These are phyloP conservation scores for Citrullus colocynthis DNA, from an alignment of 306 rosid species.

Conservation along the genomic window DNA sequence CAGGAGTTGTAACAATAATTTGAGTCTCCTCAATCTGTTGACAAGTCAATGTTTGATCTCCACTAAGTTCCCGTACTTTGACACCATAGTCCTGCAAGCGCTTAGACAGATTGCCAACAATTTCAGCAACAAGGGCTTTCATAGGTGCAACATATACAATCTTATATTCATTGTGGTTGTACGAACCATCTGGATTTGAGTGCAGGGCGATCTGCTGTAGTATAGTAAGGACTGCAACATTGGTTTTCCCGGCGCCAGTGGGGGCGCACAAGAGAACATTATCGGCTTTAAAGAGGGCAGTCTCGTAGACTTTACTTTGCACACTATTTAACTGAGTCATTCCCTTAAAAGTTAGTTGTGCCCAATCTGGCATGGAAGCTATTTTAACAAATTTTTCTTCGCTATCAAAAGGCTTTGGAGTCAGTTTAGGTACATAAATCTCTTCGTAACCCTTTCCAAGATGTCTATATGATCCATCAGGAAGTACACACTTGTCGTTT, in stretches of 20 bases:
- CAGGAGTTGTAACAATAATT: constrained; percentile 92
- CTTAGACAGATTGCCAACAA: constrained; percentile 82
- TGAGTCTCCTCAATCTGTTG: constrained; percentile 93
- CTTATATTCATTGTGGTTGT: constrained; percentile 64
- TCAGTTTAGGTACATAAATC: constrained; percentile 71
- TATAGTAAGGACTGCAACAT: constrained; percentile 84
- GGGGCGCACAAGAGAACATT: constrained; percentile 83
- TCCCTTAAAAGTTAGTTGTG: constrained; percentile 77
- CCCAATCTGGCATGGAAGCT: constrained; percentile 79
- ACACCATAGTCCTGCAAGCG: constrained; percentile 78
- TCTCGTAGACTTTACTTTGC: constrained; percentile 72
- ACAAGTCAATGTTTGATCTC: constrained; percentile 74
- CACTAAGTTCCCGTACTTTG: constrained; percentile 77
- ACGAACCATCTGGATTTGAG: constrained; percentile 61
- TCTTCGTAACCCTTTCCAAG: constrained; percentile 73
- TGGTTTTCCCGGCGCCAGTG: constrained; percentile 95
- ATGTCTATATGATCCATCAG: constrained; percentile 66
- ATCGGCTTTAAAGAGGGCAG: constrained; percentile 59
- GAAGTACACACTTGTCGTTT: constrained; percentile 53
- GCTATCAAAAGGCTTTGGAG: constrained; percentile 34
- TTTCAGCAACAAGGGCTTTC: constrained; percentile 98
- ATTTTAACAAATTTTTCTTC: constrained; percentile 27
- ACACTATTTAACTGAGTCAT: constrained; percentile 87
- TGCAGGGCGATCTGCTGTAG: constrained; percentile 73
- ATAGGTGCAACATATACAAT: constrained; percentile 92